Percentiles rank a stretch among this genome's conserved stretches.
phyloP scores from a whole-genome alignment of 148 eudicot species.

The Rheum nobile region DNA sequence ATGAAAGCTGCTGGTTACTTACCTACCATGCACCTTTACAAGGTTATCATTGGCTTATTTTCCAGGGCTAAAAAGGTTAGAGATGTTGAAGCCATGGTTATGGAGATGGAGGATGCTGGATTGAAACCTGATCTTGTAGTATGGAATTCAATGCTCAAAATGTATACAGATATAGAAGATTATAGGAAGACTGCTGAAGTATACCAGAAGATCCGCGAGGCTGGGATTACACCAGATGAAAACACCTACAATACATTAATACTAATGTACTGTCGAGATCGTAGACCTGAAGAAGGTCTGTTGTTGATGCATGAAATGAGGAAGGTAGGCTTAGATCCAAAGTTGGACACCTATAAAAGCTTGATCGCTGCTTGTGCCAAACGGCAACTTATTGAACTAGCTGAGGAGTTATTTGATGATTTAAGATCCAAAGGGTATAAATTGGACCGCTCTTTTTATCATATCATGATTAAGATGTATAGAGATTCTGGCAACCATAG shows the following conservation, averaged over 20 bases:
- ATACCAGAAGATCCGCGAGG: conserved; percentile 57
- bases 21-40: conserved; percentile 90
- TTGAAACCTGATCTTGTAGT: conserved; percentile 78
- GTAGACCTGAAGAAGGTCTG: conserved; percentile 79
- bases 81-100: conserved; percentile 79
- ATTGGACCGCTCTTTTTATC: conserved; percentile 83
- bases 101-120: conserved; percentile 87
- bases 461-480: conserved; percentile 85
- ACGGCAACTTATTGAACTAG: conserved; percentile 52
- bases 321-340: conserved; percentile 45
- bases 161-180: conserved; percentile 74
- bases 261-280: conserved; percentile 79
- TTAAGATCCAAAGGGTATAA: conserved; percentile 55
- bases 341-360: conserved; percentile 75
- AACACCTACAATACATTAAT: conserved; percentile 77
- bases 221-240: conserved; percentile 66
- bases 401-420: conserved; percentile 74
- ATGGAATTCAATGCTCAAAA: conserved; percentile 70
- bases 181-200: conserved; percentile 57
- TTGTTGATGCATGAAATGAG: conserved; percentile 66
- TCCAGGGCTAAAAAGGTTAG: conserved; percentile 68
- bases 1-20: conserved; percentile 97
- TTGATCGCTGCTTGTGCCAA: conserved; percentile 72
- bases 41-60: conserved; percentile 72
- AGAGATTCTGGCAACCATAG: conserved; percentile 59